phyloP scores from a whole-genome alignment of 2,329 filamentous ascomycete species.

The Didymella keratinophila region DNA sequence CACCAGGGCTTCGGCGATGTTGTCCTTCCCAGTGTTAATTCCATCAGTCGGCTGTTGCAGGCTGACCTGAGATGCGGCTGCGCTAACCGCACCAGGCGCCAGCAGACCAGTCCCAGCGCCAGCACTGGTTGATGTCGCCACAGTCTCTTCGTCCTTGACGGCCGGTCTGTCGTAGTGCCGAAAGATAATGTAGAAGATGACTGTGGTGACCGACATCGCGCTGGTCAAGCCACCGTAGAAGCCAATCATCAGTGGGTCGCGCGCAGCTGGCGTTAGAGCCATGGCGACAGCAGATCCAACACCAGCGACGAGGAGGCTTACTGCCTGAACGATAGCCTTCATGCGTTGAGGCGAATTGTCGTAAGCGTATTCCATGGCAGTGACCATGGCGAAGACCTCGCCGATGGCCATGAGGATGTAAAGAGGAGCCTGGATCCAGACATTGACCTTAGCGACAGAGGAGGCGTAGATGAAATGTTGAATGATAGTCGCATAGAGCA shows the following conservation, averaged over 20 bases:
- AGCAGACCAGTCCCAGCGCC: not conserved
- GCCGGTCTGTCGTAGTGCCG: conserved; percentile 30
- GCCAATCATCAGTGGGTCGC: conserved; percentile 40
- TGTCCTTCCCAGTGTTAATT: not conserved
- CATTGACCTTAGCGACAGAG: conserved; percentile 31
- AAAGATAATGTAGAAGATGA: conserved; percentile 38
- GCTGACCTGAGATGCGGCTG: not conserved
- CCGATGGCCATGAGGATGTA: conserved; percentile 52
- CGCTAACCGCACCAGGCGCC: not conserved
- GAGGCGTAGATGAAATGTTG: conserved; percentile 46
- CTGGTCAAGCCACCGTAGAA: conserved; percentile 38
- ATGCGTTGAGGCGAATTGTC: conserved; percentile 54
- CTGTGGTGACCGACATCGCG: conserved; percentile 33
- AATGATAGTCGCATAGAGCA: conserved; percentile 42
- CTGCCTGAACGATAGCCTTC: conserved; percentile 50
- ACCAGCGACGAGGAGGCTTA: conserved; percentile 44
- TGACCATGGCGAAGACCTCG: conserved; percentile 56
- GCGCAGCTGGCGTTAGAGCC: conserved; percentile 41
- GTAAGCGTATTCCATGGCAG: conserved; percentile 56
- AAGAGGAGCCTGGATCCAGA: conserved; percentile 53
- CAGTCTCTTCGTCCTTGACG: not conserved
- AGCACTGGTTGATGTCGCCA: not conserved
- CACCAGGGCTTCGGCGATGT: not conserved
- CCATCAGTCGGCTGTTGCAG: not conserved
- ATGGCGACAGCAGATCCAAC: conserved; percentile 44